phyloP scores from a whole-genome alignment of 2,329 filamentous ascomycete species.

The Grosmannia huntii region DNA sequence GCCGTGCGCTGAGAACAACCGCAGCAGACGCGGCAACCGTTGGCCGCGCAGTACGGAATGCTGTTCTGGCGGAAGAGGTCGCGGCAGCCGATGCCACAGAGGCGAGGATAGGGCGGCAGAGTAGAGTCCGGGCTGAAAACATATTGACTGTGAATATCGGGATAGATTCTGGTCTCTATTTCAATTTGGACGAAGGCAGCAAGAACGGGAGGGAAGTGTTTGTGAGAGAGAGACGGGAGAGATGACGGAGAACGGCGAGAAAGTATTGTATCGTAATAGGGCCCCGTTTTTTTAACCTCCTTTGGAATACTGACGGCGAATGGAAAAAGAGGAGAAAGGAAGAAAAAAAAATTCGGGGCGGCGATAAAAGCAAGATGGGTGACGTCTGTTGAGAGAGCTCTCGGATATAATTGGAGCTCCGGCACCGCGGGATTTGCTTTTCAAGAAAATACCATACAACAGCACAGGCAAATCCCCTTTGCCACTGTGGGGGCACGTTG shows the following conservation, averaged over 20 bases:
- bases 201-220: background rate
- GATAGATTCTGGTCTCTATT: background rate
- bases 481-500: background rate
- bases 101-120: constrained; percentile 8
- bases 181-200: background rate
- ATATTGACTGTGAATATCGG: constrained; percentile 2
- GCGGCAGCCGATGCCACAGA: constrained; percentile 7
- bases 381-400: background rate
- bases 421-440: constrained; percentile 1
- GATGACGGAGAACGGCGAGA: background rate
- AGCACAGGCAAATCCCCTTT: background rate
- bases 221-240: background rate
- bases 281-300: background rate
- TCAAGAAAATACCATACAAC: background rate
- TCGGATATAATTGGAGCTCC: constrained; percentile 5
- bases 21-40: constrained; percentile 5
- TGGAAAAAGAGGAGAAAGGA: constrained; percentile 6
- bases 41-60: constrained; percentile 8
- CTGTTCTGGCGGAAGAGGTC: constrained; percentile 6
- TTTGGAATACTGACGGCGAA: constrained; percentile 2
- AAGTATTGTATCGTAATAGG: background rate
- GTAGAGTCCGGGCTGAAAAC: constrained; percentile 9
- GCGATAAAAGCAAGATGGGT: constrained; percentile 1
- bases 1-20: constrained; percentile 7
- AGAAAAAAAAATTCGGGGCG: constrained; percentile 6